Evolutionary conservation across 176 grass and related monocot species (phyloP).

Genomic region (Paspalum vaginatum): DNA sequence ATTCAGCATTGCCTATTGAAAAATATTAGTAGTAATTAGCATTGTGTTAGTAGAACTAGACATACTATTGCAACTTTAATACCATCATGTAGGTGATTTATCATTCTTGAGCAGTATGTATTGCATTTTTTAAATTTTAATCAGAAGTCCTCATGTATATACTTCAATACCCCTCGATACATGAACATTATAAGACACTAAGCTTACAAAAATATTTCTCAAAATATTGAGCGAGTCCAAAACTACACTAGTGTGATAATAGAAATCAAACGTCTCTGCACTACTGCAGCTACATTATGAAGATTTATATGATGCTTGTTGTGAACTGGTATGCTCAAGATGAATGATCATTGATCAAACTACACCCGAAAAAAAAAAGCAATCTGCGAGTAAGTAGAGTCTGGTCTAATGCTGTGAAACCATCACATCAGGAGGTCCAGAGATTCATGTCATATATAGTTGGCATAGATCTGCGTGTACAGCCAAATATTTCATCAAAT

Average conservation of each 20-base stretch:
- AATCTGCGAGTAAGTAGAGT: not conserved
- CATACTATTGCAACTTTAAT: not conserved
- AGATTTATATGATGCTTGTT: not conserved
- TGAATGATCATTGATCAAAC: not conserved
- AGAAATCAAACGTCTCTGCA: not conserved
- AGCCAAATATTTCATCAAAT: constrained; percentile 4
- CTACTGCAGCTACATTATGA: not conserved
- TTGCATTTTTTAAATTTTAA: not conserved
- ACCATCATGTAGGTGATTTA: not conserved
- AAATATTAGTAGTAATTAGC: not conserved
- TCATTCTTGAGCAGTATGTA: not conserved
- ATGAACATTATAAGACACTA: not conserved
- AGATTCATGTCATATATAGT: not conserved
- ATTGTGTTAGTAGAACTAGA: constrained; percentile 11
- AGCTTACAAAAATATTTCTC: constrained; percentile 1
- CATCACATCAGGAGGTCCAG: not conserved
- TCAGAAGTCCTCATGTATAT: not conserved
- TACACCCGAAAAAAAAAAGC: not conserved
- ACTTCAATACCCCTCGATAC: not conserved
- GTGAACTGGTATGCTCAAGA: not conserved
- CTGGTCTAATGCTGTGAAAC: not conserved
- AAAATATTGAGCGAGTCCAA: not conserved
- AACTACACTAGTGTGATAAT: not conserved
- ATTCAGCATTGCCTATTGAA: constrained; percentile 83
- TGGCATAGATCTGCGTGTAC: not conserved